Base-by-base conservation (phyloP, 257 asterid genomes). In the Solanum sparsipilum region DNA sequence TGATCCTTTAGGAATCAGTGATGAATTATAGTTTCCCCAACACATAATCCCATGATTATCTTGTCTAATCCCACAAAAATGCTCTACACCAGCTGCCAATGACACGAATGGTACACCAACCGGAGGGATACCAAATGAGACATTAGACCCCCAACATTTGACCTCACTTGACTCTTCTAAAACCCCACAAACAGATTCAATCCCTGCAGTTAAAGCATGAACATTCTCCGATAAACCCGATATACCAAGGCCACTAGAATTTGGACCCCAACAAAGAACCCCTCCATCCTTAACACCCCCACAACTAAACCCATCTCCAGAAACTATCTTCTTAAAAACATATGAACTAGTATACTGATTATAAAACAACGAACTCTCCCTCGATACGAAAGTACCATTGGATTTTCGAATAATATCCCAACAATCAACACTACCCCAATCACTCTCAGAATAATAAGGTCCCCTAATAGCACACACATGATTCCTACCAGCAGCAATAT, bases 391-490 rank as follows among this genome's bases (percentile, higher is more conserved):
- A 1, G 38, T 93, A 34, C 56, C 84, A 23, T 91, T 93, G 0
- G 94, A 84, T 4, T 72, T 88, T 16, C 83, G 87, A 44, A 92
- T 60, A 79, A 97, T 87, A 84, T 97, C 99, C 99, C 99, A 97
- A 38, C 98, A 96, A 89, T 96, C 98, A 29, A 97, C 95, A 38
- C 82, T 87, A 12, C 98, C 98, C 38, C 89, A 93, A 85, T 90
- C 91, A n/a, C 84, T 90, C 13, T 93, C 95, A 0, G 96, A 90
- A 60, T 91, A 97, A 74, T 97, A 97, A 3, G 93, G 58, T 7
- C 99, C 98, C 15, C 98, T 91, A 58, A 96, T 85, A 21, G 96
- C 98, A 70, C 99, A 97, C 6, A 95, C 98, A 48, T 97, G 99
- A 85, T 90, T 94, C 89, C 86, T 93, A 12, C 99, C 99, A 34